phyloP scores from a whole-genome alignment of 495 filamentous ascomycete genomes.

The Lepraria neglecta region DNA sequence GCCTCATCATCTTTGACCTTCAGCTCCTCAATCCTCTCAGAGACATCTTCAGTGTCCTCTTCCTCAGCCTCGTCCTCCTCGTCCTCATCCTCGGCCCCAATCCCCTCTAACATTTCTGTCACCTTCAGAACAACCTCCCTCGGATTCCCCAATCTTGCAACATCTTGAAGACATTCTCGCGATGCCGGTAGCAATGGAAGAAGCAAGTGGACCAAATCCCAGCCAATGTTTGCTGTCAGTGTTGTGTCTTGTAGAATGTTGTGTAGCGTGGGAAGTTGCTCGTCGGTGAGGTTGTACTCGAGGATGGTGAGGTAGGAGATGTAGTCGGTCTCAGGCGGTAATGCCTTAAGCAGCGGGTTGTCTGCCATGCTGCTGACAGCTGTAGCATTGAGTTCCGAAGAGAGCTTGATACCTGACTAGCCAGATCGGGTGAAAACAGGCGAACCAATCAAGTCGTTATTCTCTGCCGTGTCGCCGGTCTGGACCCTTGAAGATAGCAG shows the following conservation, averaged over 20 bases:
- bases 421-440: background rate
- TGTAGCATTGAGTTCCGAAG: background rate
- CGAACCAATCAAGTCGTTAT: constrained; percentile 15
- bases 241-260: constrained; percentile 73
- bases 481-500: no score
- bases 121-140: constrained; percentile 89
- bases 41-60: constrained; percentile 21
- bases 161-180: constrained; percentile 65
- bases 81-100: constrained; percentile 51
- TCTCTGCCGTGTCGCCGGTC: background rate
- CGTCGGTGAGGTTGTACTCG: constrained; percentile 74
- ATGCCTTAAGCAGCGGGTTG: constrained; percentile 32
- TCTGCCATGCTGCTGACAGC: background rate
- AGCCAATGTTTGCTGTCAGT: constrained; percentile 86
- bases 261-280: constrained; percentile 69
- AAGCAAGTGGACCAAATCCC: constrained; percentile 87
- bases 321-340: constrained; percentile 70
- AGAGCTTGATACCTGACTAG: constrained; percentile 1
- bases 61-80: constrained; percentile 44
- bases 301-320: constrained; percentile 84
- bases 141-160: constrained; percentile 82
- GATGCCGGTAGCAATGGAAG: constrained; percentile 68
- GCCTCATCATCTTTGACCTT: constrained; percentile 26
- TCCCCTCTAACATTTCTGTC: constrained; percentile 60
- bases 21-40: constrained; percentile 12